phyloP scores from a whole-genome alignment of 768 basidiomycete species.

The Psilocybe azurescens region DNA sequence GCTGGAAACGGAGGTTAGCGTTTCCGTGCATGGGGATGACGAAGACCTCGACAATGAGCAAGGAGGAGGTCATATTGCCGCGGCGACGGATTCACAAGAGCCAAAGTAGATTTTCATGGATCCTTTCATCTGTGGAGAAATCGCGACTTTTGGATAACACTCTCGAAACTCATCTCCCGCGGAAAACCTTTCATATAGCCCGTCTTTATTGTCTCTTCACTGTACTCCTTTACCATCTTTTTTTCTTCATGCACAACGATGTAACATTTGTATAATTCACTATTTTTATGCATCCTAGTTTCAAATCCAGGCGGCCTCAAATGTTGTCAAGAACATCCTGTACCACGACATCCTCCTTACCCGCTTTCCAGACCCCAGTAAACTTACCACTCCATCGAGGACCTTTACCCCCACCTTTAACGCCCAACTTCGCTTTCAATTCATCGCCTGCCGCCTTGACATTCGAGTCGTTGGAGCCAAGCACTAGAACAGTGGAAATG shows the following conservation, averaged over 20 bases:
- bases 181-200: background rate
- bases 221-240: conserved; percentile 2
- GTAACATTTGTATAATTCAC: conserved; percentile 23
- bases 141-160: background rate
- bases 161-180: background rate
- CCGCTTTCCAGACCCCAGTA: conserved; percentile 64
- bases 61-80: conserved; percentile 18
- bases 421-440: conserved; percentile 58
- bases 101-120: conserved; percentile 19
- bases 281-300: conserved; percentile 9
- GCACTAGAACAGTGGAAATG: conserved; percentile 60
- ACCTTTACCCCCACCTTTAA: conserved; percentile 84
- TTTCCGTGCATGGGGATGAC: conserved; percentile 28
- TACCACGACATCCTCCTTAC: conserved; percentile 45
- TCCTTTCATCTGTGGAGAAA: background rate
- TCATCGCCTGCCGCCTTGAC: conserved; percentile 65
- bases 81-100: conserved; percentile 11
- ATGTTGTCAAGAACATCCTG: conserved; percentile 41
- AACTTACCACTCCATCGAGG: conserved; percentile 78
- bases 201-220: conserved; percentile 5
- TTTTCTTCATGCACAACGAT: conserved; percentile 9
- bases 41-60: conserved; percentile 21
- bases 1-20: conserved; percentile 26
- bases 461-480: conserved; percentile 62
- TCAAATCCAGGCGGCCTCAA: conserved; percentile 14